phyloP scores from a whole-genome alignment of 768 basidiomycete genomes.

The Kwoniella heveanensis region DNA sequence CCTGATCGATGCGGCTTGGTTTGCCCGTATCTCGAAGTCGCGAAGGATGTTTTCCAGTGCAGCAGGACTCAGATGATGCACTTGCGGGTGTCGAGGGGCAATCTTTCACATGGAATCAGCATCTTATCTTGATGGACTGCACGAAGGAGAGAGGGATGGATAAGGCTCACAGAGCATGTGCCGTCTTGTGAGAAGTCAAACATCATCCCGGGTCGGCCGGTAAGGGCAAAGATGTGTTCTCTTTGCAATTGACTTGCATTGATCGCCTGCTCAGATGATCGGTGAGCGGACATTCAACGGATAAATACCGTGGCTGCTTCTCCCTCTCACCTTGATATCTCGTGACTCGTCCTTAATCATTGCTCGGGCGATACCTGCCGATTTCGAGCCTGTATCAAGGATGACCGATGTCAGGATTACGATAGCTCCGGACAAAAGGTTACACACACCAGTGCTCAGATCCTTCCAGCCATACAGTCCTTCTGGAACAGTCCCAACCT shows the following conservation, averaged over 20 bases:
- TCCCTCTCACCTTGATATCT: background rate
- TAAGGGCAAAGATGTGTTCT: slow-evolving; percentile 41
- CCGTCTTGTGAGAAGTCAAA: slow-evolving; percentile 16
- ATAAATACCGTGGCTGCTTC: no score
- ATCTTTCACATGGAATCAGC: no score
- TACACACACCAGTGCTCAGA: slow-evolving; percentile 31
- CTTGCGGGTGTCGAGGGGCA: slow-evolving; percentile 25
- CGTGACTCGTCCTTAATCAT: background rate
- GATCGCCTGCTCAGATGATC: slow-evolving; percentile 25
- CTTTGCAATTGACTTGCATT: slow-evolving; percentile 35
- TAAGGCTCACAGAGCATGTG: slow-evolving; percentile 17
- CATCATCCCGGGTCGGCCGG: slow-evolving; percentile 35
- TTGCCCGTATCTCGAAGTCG: slow-evolving; percentile 1
- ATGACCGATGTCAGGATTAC: background rate
- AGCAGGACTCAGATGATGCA: slow-evolving; percentile 23
- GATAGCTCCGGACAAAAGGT: background rate
- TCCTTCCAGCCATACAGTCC: slow-evolving; percentile 42
- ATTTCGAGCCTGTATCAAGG: background rate
- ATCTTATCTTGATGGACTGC: background rate
- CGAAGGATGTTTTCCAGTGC: slow-evolving; percentile 24
- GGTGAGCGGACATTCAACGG: no score
- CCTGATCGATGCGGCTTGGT: slow-evolving; percentile 23
- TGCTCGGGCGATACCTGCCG: slow-evolving; percentile 8
- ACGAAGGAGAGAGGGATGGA: background rate
- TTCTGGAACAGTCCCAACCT: slow-evolving; percentile 6